Percentiles rank a stretch among this genome's conserved stretches.
Conservation (phyloP, 805 yeast genomes). For the Zygosaccharomyces gambellarensis region DNA sequence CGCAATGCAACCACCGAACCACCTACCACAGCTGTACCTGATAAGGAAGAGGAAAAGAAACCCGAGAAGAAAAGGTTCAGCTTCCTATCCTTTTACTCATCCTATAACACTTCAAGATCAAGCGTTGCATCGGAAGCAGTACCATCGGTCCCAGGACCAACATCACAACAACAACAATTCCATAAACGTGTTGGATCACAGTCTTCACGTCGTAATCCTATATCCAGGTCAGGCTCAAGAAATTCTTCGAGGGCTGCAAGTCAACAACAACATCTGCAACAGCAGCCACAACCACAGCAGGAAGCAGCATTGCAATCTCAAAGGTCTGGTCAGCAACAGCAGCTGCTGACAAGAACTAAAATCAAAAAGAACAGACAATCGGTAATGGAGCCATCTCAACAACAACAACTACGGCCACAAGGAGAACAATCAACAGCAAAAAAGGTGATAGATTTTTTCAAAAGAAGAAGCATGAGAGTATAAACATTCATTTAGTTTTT, state of each 20-base stretch:
- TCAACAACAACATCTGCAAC: conserved; percentile 1
- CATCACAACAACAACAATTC: background rate
- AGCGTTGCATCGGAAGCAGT: conserved; percentile 13
- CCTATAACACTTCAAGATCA: conserved; percentile 21
- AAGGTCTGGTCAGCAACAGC: background rate
- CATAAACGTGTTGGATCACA: conserved; percentile 2
- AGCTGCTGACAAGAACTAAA: background rate
- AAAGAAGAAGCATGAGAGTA: conserved; percentile 50
- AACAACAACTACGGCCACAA: conserved; percentile 31
- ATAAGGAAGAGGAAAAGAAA: conserved; percentile 1
- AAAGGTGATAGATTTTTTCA: conserved; percentile 73
- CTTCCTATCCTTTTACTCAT: conserved; percentile 36
- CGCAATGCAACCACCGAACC: background rate
- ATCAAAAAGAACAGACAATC: conserved; percentile 12
- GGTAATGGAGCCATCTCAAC: conserved; percentile 7
- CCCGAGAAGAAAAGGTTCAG: conserved; percentile 38
- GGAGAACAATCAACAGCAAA: conserved; percentile 69
- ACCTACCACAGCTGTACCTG: background rate
- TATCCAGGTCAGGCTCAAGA: conserved; percentile 1
- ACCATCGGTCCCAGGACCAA: background rate
- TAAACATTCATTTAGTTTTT: conserved; percentile 5
- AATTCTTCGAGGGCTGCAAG: background rate
- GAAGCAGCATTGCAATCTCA: background rate
- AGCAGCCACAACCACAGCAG: background rate
- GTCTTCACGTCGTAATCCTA: background rate